These are phyloP conservation scores for Aspergillus biplanus DNA, from an alignment of 495 filamentous ascomycete genomes.

Conservation along the genomic window DNA sequence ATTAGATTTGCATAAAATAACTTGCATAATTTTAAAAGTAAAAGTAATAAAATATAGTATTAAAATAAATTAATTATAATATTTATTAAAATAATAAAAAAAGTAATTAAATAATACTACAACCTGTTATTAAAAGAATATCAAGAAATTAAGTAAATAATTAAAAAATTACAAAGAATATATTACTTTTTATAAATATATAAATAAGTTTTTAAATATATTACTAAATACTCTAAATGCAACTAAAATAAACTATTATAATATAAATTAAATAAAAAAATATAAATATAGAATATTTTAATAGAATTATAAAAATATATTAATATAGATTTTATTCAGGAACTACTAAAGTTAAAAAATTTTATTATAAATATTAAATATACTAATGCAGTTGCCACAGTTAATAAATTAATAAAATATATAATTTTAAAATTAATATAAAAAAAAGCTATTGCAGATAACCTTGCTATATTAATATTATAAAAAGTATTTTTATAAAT, in stretches of 20 bases:
- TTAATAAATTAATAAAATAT: background rate
- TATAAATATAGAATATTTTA: background rate
- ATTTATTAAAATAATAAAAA: background rate
- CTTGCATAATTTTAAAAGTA: no score
- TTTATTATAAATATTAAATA: no score
- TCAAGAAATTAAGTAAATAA: background rate
- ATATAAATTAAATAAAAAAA: background rate
- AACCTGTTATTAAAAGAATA: background rate
- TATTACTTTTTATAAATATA: conserved; percentile 1
- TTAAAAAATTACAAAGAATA: background rate
- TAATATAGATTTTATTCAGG: background rate
- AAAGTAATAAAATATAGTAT: background rate
- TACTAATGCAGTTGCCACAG: no score
- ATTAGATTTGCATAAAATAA: background rate
- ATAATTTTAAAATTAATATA: background rate
- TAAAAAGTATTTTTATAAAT: background rate
- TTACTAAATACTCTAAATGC: background rate
- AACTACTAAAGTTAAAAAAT: background rate
- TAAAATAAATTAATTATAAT: conserved; percentile 7
- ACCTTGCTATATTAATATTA: background rate
- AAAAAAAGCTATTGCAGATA: background rate
- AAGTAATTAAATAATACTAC: background rate
- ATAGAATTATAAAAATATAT: background rate
- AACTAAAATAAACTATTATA: background rate
- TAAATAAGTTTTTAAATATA: background rate